Conservation (phyloP, 108 stramenopile species). For the Craspedostauros australis region DNA sequence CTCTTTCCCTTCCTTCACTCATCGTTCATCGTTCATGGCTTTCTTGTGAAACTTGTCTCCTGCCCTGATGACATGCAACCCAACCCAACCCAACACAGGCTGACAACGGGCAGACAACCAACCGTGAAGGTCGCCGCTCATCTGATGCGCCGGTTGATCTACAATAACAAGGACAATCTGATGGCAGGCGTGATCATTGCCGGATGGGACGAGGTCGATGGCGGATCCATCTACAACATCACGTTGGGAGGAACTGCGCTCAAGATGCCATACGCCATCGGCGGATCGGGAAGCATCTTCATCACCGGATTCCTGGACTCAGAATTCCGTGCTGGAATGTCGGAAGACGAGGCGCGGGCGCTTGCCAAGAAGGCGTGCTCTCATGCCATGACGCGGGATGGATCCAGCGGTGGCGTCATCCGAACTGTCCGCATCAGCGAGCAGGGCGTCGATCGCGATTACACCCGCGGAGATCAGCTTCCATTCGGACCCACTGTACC, state of each 20-base stretch:
- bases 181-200: slow-evolving; percentile 96
- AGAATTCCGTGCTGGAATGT: slow-evolving; percentile 76
- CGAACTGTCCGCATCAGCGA: slow-evolving; percentile 79
- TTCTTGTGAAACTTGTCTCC: background rate
- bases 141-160: slow-evolving; percentile 78
- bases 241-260: slow-evolving; percentile 91
- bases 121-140: slow-evolving; percentile 91
- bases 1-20: background rate
- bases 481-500: slow-evolving; percentile 78
- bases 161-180: slow-evolving; percentile 94
- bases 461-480: slow-evolving; percentile 71
- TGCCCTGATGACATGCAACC: background rate
- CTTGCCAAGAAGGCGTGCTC: slow-evolving; percentile 83
- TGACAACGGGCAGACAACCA: slow-evolving; percentile 85
- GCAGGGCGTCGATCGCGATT: slow-evolving; percentile 68
- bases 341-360: slow-evolving; percentile 75
- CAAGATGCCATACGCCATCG: slow-evolving; percentile 88
- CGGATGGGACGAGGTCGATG: slow-evolving; percentile 93
- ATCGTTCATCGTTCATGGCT: background rate
- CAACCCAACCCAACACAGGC: slow-evolving; percentile 37
- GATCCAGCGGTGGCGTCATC: slow-evolving; percentile 93
- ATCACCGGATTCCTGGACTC: slow-evolving; percentile 91
- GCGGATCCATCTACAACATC: slow-evolving; percentile 83
- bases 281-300: slow-evolving; percentile 91
- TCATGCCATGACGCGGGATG: slow-evolving; percentile 99